Percentiles rank a stretch among this genome's conserved stretches.
Conservation (phyloP, 2,329 filamentous ascomycete genomes). For the Penicillium sclerotiorum region DNA sequence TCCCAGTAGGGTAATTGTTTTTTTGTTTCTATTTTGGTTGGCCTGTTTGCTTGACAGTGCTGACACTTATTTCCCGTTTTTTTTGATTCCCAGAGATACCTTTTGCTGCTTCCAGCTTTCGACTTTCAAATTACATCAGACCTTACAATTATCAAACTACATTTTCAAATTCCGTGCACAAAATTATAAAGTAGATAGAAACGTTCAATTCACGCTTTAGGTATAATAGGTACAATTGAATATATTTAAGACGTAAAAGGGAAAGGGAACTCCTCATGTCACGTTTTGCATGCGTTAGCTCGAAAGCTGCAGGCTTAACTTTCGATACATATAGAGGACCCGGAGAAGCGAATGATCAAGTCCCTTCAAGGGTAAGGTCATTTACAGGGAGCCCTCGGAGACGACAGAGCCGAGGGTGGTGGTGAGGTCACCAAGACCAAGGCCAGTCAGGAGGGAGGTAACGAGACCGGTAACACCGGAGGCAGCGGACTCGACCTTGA, state of each 20-base stretch:
- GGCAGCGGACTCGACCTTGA: slow-evolving; percentile 20
- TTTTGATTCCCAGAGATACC: too few species aligned
- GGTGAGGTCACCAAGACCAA: slow-evolving; percentile 19
- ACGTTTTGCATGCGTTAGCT: slow-evolving; percentile 14
- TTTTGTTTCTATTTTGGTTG: too few species aligned
- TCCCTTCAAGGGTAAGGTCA: slow-evolving; percentile 17
- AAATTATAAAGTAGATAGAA: too few species aligned
- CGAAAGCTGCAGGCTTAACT: slow-evolving; percentile 9
- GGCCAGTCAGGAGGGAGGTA: slow-evolving; percentile 15
- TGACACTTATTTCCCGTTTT: too few species aligned
- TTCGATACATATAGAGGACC: slow-evolving; percentile 20
- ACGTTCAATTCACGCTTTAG: slow-evolving; percentile 12
- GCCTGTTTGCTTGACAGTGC: too few species aligned
- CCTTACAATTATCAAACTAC: too few species aligned
- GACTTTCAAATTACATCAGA: too few species aligned
- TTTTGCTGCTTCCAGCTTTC: too few species aligned
- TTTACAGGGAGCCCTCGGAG: slow-evolving; percentile 16
- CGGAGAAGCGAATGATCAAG: slow-evolving; percentile 23
- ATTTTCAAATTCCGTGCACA: too few species aligned
- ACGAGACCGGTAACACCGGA: too few species aligned
- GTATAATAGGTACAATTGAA: slow-evolving; percentile 19
- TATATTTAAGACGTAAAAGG: slow-evolving; percentile 8
- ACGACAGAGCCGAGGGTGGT: slow-evolving; percentile 19
- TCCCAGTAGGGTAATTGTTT: too few species aligned
- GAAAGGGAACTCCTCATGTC: slow-evolving; percentile 22